Evolutionary conservation across 2,329 filamentous ascomycete genomes (phyloP), one percentile per base, ranked within the genome.

Genomic region (Trichoderma citrinoviride): DNA sequence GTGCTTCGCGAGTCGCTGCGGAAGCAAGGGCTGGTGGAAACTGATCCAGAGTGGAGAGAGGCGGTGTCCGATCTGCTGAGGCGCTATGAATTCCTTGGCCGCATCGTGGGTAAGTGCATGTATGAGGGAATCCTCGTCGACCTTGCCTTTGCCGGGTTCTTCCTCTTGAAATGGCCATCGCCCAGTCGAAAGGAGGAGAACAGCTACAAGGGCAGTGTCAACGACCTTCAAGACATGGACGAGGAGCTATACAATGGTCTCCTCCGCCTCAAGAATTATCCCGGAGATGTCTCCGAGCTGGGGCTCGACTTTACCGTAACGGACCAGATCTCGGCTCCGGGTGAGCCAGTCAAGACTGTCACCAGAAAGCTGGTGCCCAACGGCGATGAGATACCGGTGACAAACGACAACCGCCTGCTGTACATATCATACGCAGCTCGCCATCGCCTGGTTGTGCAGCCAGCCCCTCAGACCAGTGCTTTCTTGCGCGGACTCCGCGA

Each of bases 41-140:
- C 79, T 2, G 83, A 83, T 21, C 71, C 79, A 3, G 82, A 85
- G 25, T 91, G 85, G 80, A 83, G 82, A 61, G 81, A 83, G 0
- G 77, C 79, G 2, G 80, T 92, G 55, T 75, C 78, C 4, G 83
- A 87, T 29, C 77, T 95, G 17, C 80, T 95, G 5, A 85, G 85
- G 67, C 86, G 88, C 15, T 98, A 92, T 73, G 93, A 98, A 73
- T 99, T 99, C 70, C 81, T 98, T 0, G 95, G 95, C 1, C 90
- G 95, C 3, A 86, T 99, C 29, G 89, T 99, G 27, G 95, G 95
- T 12, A 99, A 99, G 75, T 99, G 95, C 77, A 82, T 99, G 72
- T 99, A 99, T 73, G 95, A 99, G 78, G 93, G 93, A 0, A 98
- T 99, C 50, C 83, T 99, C 3, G 89, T 98, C 53, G 93, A 99